Conservation (phyloP, 1,139 yeast genomes). For the Kurtzmaniella natalensis region DNA sequence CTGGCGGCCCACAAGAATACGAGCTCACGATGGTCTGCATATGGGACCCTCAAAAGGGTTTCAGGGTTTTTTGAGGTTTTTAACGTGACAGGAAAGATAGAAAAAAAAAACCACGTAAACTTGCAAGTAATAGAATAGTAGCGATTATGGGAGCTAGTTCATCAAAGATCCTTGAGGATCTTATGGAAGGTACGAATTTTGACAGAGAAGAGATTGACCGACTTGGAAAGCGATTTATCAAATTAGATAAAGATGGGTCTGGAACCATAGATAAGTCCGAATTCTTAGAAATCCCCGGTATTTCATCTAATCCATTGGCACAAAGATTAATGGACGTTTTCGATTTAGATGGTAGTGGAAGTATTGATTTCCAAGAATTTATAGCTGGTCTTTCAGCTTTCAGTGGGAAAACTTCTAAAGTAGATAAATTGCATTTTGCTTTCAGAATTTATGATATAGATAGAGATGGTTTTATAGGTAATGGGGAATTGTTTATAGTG, state of each 20-base stretch:
- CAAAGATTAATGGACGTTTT: conserved; percentile 88
- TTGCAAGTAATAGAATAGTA: too few species aligned
- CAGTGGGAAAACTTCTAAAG: conserved; percentile 80
- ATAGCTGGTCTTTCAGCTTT: conserved; percentile 87
- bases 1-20: too few species aligned
- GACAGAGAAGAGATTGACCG: conserved; percentile 90
- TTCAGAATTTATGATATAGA: conserved; percentile 95
- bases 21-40: too few species aligned
- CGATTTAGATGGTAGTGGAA: conserved; percentile 90
- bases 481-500: conserved; percentile 90
- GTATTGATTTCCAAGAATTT: conserved; percentile 93
- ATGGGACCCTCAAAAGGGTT: too few species aligned
- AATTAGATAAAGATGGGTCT: conserved; percentile 85
- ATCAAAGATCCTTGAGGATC: conserved; percentile 60
- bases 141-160: conserved; percentile 61
- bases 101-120: too few species aligned
- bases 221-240: conserved; percentile 88
- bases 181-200: conserved; percentile 77
- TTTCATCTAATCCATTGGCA: conserved; percentile 86
- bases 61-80: too few species aligned
- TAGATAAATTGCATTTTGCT: conserved; percentile 83
- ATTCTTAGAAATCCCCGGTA: conserved; percentile 89
- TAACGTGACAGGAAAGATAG: too few species aligned
- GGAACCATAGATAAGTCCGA: conserved; percentile 91
- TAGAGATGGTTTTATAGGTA: conserved; percentile 89